phyloP scores from a whole-genome alignment of 257 asterid species.

The Striga asiatica region DNA sequence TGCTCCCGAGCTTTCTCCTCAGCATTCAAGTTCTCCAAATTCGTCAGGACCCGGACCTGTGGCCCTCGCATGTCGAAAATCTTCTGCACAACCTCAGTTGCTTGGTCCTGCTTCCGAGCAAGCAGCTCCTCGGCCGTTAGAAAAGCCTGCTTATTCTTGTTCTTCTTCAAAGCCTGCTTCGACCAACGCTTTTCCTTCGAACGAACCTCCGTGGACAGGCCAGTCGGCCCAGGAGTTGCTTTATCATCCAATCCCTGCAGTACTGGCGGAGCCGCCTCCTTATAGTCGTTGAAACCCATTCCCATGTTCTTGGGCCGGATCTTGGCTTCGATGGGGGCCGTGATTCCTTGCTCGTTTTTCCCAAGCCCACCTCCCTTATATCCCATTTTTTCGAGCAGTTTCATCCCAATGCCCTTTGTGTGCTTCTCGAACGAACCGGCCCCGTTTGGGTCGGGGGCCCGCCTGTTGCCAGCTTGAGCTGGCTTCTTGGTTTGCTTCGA shows the following conservation, averaged over 20 bases:
- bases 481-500: constrained; percentile 42
- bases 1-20: constrained; percentile 70
- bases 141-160: constrained; percentile 56
- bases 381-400: constrained; percentile 82
- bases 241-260: constrained; percentile 36
- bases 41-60: constrained; percentile 81
- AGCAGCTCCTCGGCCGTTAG: constrained; percentile 69
- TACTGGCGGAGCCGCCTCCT: constrained; percentile 42
- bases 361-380: constrained; percentile 95
- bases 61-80: constrained; percentile 97
- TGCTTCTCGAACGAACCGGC: constrained; percentile 67
- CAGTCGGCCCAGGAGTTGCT: constrained; percentile 21
- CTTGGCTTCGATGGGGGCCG: constrained; percentile 71
- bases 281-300: constrained; percentile 79
- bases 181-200: constrained; percentile 64
- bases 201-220: constrained; percentile 30
- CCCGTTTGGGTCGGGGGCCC: constrained; percentile 32
- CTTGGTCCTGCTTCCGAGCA: constrained; percentile 68
- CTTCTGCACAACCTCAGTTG: constrained; percentile 68
- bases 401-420: constrained; percentile 71
- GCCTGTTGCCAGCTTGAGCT: constrained; percentile 28
- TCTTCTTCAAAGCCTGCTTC: constrained; percentile 51
- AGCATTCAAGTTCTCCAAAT: constrained; percentile 74
- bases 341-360: constrained; percentile 68
- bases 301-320: constrained; percentile 86